Conservation (phyloP, 2,329 filamentous ascomycete genomes). For the Aspergillus transmontanensis region DNA sequence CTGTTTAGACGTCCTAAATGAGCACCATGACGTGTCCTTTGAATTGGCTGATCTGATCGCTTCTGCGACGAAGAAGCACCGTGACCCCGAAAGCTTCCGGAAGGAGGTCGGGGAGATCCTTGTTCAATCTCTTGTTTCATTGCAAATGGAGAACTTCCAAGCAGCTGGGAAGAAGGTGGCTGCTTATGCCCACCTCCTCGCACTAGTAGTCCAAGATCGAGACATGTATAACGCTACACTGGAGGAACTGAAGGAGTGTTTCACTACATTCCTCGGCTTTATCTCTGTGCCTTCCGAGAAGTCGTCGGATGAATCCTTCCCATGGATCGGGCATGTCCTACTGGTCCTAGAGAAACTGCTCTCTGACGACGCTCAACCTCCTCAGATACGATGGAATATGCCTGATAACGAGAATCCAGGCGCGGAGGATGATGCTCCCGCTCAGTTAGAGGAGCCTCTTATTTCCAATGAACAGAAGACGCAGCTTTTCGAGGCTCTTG, state of each 20-base stretch:
- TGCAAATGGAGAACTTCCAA: slow-evolving; percentile 60
- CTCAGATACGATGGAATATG: slow-evolving; percentile 69
- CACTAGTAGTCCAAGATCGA: slow-evolving; percentile 80
- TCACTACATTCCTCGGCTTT: slow-evolving; percentile 75
- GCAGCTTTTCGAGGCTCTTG: slow-evolving; percentile 73
- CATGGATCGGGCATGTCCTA: slow-evolving; percentile 89
- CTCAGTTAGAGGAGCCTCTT: slow-evolving; percentile 63
- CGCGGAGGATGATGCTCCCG: slow-evolving; percentile 56
- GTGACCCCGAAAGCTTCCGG: slow-evolving; percentile 59
- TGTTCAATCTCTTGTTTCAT: slow-evolving; percentile 76
- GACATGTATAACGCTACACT: slow-evolving; percentile 78
- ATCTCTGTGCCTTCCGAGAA: slow-evolving; percentile 68
- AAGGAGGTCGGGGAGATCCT: slow-evolving; percentile 81
- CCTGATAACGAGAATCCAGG: slow-evolving; percentile 51
- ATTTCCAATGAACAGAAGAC: slow-evolving; percentile 67
- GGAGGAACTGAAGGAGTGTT: slow-evolving; percentile 73
- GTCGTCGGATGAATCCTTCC: slow-evolving; percentile 75
- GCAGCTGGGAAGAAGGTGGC: slow-evolving; percentile 71
- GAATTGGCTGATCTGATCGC: slow-evolving; percentile 86
- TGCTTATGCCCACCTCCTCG: slow-evolving; percentile 88
- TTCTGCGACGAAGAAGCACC: slow-evolving; percentile 66
- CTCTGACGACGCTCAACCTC: slow-evolving; percentile 83
- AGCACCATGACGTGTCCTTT: slow-evolving; percentile 84
- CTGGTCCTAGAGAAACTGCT: slow-evolving; percentile 87
- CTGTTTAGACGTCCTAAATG: slow-evolving; percentile 85